A percentile compares a stretch with the other conserved stretches of the same genome.
Conservation (phyloP, 192 early-diverging fungal species). For the Coemansia sp. region DNA sequence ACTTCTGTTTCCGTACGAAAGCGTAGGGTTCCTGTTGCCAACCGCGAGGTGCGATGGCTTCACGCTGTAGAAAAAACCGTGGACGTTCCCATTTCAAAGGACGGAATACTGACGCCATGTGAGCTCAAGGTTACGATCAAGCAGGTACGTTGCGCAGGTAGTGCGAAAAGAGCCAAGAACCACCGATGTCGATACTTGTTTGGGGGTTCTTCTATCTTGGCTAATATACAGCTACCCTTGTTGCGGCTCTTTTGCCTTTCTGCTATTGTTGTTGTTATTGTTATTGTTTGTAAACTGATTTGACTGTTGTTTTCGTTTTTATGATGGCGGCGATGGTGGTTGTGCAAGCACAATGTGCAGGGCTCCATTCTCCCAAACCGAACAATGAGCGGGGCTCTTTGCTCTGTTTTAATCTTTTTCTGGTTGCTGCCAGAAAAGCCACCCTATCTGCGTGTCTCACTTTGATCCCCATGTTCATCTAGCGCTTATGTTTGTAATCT, state of each 20-base stretch:
- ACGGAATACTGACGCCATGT: constrained; percentile 72
- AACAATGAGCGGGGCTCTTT: too few species aligned
- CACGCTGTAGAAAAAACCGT: constrained; percentile 55
- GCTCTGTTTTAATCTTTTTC: too few species aligned
- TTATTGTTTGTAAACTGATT: background rate
- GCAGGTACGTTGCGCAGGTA: constrained; percentile 52
- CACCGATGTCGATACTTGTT: background rate
- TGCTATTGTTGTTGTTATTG: background rate
- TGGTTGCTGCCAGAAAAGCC: too few species aligned
- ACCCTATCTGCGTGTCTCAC: background rate
- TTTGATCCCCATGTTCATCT: background rate
- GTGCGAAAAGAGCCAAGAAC: background rate
- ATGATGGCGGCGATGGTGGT: too few species aligned
- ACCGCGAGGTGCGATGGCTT: constrained; percentile 66
- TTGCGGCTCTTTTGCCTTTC: background rate
- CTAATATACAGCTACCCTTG: background rate
- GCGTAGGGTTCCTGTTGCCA: constrained; percentile 46
- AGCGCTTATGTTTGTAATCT: background rate
- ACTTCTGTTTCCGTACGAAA: background rate
- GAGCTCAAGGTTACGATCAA: constrained; percentile 71
- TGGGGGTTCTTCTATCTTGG: background rate
- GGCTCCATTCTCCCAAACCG: too few species aligned
- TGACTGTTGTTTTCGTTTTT: too few species aligned
- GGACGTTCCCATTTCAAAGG: constrained; percentile 69
- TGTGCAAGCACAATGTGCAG: too few species aligned